phyloP scores from a whole-genome alignment of 1,284 basidiomycete genomes.

The Violaceomyces palustris region DNA sequence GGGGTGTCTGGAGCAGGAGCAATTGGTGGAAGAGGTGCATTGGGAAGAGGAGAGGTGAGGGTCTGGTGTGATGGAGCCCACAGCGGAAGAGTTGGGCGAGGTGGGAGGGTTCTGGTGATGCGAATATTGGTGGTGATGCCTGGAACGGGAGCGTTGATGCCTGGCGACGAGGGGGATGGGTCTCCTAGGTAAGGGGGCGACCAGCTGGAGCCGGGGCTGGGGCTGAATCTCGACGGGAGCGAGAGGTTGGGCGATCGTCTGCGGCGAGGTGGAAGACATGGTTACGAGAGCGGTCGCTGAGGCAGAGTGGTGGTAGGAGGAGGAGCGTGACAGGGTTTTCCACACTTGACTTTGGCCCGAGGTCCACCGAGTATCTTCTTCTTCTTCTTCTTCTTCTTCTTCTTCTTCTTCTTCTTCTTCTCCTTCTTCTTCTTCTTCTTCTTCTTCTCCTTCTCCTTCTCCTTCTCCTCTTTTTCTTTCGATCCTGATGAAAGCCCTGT shows the following conservation, averaged over 20 bases:
- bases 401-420: conserved; percentile 14
- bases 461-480: conserved; percentile 1
- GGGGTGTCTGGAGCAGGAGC: not conserved
- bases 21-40: too few relatives aligned
- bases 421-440: conserved; percentile 3
- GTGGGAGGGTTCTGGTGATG: conserved; percentile 15
- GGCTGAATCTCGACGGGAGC: conserved; percentile 4
- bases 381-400: conserved; percentile 10
- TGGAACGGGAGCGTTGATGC: conserved; percentile 1
- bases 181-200: conserved; percentile 24
- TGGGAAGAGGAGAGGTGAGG: too few relatives aligned
- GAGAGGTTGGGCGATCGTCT: not conserved
- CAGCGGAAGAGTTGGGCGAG: not conserved
- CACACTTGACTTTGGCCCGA: not conserved
- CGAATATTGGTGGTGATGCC: conserved; percentile 10
- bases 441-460: not conserved
- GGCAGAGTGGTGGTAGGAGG: not conserved
- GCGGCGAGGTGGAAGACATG: not conserved
- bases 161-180: conserved; percentile 28
- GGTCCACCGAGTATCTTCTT: not conserved
- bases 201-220: conserved; percentile 6
- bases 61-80: too few relatives aligned
- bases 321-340: conserved; percentile 3
- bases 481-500: too few relatives aligned
- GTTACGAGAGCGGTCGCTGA: not conserved